Conservation (phyloP, 257 asterid genomes). For the Rehmannia glutinosa region DNA sequence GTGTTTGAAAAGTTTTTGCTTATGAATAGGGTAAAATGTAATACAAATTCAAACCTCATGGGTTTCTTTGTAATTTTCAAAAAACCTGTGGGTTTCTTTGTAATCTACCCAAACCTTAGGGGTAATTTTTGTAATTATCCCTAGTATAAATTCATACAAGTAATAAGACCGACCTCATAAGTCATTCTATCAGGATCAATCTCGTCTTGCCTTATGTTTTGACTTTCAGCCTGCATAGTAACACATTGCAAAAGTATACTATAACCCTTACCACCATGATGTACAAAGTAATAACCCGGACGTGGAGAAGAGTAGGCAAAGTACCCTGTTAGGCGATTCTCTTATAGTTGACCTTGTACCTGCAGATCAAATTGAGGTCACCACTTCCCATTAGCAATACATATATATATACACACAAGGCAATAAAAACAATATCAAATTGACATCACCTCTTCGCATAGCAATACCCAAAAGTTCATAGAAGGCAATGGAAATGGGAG, state of each 20-base stretch:
- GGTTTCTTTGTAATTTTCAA: too few species aligned
- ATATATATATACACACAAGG: not conserved
- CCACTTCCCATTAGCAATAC: not conserved
- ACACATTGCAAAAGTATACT: not conserved
- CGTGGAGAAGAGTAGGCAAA: constrained; percentile 11
- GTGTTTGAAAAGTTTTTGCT: too few species aligned
- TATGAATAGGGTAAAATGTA: too few species aligned
- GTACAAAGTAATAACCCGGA: constrained; percentile 9
- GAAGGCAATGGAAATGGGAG: not conserved
- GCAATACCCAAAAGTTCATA: not conserved
- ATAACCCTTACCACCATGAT: constrained; percentile 7
- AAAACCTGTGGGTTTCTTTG: too few species aligned
- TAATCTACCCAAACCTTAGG: too few species aligned
- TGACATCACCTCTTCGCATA: not conserved
- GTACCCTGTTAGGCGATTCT: constrained; percentile 56
- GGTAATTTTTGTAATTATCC: too few species aligned
- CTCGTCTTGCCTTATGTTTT: constrained; percentile 45
- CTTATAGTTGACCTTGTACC: constrained; percentile 43
- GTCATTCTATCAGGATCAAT: constrained; percentile 79
- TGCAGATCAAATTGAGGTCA: constrained; percentile 24
- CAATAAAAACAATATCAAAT: not conserved
- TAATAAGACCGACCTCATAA: constrained; percentile 61
- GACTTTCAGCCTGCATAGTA: constrained; percentile 42
- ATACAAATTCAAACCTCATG: too few species aligned
- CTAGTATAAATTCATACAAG: not conserved